Evolutionary conservation across 192 early-diverging fungal genomes (phyloP).

Genomic region (Dissophora globulifera): DNA sequence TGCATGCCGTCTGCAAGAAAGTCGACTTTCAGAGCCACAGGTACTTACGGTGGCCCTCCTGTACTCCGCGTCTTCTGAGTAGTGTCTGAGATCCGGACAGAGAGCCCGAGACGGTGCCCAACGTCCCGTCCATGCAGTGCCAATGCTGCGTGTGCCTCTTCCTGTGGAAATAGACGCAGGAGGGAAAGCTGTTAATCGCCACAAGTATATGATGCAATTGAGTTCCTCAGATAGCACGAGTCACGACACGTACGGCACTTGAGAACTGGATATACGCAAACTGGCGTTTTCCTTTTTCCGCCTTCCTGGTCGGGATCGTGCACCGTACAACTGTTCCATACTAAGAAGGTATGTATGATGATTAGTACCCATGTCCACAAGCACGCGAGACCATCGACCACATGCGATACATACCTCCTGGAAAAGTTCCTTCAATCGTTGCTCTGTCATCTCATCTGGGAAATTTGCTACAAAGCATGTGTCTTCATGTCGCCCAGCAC

Average conservation of each 20-base stretch:
- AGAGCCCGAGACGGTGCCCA: conserved; percentile 27
- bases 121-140: conserved; percentile 38
- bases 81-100: conserved; percentile 43
- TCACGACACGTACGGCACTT: conserved; percentile 11
- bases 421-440: conserved; percentile 21
- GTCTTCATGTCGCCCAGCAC: conserved; percentile 31
- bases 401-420: conserved; percentile 12
- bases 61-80: conserved; percentile 3
- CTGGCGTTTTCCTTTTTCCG: background rate
- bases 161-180: no score
- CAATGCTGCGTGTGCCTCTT: conserved; percentile 41
- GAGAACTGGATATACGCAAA: conserved; percentile 37
- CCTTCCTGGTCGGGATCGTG: conserved; percentile 8
- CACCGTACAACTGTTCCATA: conserved; percentile 24
- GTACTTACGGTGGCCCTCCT: conserved; percentile 26
- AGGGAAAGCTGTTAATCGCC: no score
- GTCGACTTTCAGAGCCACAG: background rate
- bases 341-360: background rate
- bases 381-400: background rate
- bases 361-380: background rate
- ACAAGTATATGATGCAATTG: background rate
- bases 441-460: conserved; percentile 9
- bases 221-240: no score
- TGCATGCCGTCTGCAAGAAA: background rate
- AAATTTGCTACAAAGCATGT: conserved; percentile 48